Conservation (phyloP, 202 grass and related monocot species). For the Elaeis oleifera region DNA sequence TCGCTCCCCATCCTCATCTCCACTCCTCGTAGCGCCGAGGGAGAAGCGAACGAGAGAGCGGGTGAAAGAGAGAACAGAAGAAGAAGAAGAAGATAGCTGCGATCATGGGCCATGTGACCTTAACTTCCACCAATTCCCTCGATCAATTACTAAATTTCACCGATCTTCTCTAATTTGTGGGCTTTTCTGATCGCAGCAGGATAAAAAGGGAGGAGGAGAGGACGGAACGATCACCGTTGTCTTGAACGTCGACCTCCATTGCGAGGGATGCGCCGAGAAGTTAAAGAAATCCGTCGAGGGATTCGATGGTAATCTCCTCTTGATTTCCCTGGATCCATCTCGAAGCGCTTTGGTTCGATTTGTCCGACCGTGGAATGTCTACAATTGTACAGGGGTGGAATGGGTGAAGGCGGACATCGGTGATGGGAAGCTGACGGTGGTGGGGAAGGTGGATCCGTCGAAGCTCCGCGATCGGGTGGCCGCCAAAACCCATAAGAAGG, state of each 20-base stretch:
- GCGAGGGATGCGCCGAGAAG: constrained; percentile 45
- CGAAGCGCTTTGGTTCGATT: too few species aligned
- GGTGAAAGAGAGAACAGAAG: too few species aligned
- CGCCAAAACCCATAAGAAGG: constrained; percentile 34
- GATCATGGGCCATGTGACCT: too few species aligned
- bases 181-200: not conserved
- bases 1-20: too few species aligned
- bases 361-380: too few species aligned
- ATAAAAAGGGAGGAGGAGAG: not conserved
- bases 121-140: too few species aligned
- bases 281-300: constrained; percentile 42
- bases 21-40: too few species aligned
- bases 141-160: too few species aligned
- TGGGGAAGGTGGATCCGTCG: constrained; percentile 53
- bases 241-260: constrained; percentile 66
- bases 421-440: constrained; percentile 45
- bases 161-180: too few species aligned
- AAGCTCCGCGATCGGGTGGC: constrained; percentile 52
- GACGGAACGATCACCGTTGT: constrained; percentile 24
- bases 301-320: constrained; percentile 26
- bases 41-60: too few species aligned
- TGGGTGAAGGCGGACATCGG: constrained; percentile 47
- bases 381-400: constrained; percentile 38
- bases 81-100: too few species aligned
- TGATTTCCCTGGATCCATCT: not conserved